Evolutionary conservation across 2,329 filamentous ascomycete genomes (phyloP).

Genomic region (Xylaria sp.): DNA sequence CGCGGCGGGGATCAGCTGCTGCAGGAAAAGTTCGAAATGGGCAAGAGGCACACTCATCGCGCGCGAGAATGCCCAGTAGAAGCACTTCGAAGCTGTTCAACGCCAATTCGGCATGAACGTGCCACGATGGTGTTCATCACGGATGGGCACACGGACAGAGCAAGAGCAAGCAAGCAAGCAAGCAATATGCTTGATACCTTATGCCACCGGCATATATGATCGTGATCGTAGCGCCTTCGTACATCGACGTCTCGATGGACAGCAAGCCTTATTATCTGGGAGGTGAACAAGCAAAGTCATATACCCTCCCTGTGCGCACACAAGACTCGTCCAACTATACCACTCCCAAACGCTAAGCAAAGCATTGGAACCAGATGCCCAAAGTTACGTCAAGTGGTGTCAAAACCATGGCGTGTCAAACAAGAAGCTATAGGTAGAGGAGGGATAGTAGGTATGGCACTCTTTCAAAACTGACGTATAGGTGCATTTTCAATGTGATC

Average conservation of each 20-base stretch:
- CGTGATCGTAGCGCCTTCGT: conserved; percentile 15
- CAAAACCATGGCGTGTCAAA: background rate
- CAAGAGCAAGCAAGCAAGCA: background rate
- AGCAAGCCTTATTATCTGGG: conserved; percentile 24
- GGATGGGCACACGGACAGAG: conserved; percentile 32
- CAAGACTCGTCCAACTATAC: conserved; percentile 19
- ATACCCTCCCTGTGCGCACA: background rate
- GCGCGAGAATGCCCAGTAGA: conserved; percentile 43
- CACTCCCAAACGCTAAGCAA: conserved; percentile 8
- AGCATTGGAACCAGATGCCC: conserved; percentile 18
- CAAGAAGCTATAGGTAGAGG: conserved; percentile 2
- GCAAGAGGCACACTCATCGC: conserved; percentile 42
- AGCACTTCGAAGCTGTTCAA: conserved; percentile 27
- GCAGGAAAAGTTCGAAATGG: conserved; percentile 45
- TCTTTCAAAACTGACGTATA: conserved; percentile 13
- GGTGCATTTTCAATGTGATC: conserved; percentile 9
- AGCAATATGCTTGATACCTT: conserved; percentile 17
- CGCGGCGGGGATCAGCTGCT: conserved; percentile 44
- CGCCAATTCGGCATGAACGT: conserved; percentile 36
- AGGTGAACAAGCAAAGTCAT: conserved; percentile 26
- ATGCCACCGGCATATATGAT: conserved; percentile 31
- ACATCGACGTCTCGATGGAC: conserved; percentile 1
- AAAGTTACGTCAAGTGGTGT: conserved; percentile 1
- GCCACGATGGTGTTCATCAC: conserved; percentile 40
- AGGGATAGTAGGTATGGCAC: conserved; percentile 6